These are phyloP conservation scores for Lasiodiplodia sp. DNA, from an alignment of 2,329 filamentous ascomycete genomes.

Conservation along the genomic window DNA sequence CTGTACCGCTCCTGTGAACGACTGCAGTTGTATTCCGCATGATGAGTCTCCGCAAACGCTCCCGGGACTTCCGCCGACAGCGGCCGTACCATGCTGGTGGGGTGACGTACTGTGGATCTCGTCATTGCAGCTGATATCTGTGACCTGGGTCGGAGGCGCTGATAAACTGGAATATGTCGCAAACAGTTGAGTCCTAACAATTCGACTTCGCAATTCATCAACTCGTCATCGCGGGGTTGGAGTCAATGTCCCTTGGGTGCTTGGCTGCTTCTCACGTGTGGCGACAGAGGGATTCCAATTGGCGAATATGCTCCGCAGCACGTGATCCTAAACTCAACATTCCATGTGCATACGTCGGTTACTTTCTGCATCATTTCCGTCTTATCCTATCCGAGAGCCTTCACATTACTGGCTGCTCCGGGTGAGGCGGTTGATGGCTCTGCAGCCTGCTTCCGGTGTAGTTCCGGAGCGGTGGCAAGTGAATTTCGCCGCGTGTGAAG, in stretches of 20 bases:
- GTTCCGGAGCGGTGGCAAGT: not conserved
- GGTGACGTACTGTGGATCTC: constrained; percentile 15
- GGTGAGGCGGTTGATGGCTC: not conserved
- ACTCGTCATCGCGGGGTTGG: not conserved
- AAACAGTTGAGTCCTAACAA: not conserved
- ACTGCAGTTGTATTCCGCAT: constrained; percentile 3
- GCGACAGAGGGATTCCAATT: not conserved
- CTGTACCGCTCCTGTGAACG: not conserved
- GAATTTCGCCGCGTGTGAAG: not conserved
- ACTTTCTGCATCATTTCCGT: not conserved
- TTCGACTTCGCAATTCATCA: not conserved
- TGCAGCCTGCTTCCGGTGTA: not conserved
- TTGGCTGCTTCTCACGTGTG: constrained; percentile 8
- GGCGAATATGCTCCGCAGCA: not conserved
- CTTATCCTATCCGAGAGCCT: not conserved
- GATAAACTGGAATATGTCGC: not conserved
- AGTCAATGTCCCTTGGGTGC: not conserved
- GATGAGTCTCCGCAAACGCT: not conserved
- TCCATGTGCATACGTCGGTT: not conserved
- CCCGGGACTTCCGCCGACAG: constrained; percentile 11
- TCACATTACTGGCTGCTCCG: not conserved
- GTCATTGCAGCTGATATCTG: constrained; percentile 7
- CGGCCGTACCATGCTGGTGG: constrained; percentile 7
- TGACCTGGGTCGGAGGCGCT: not conserved
- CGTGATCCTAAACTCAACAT: not conserved